A percentile compares a stretch with the other conserved stretches of the same genome.
Evolutionary conservation across 2,329 filamentous ascomycete species (phyloP).

Genomic region (Diplodia mutila): DNA sequence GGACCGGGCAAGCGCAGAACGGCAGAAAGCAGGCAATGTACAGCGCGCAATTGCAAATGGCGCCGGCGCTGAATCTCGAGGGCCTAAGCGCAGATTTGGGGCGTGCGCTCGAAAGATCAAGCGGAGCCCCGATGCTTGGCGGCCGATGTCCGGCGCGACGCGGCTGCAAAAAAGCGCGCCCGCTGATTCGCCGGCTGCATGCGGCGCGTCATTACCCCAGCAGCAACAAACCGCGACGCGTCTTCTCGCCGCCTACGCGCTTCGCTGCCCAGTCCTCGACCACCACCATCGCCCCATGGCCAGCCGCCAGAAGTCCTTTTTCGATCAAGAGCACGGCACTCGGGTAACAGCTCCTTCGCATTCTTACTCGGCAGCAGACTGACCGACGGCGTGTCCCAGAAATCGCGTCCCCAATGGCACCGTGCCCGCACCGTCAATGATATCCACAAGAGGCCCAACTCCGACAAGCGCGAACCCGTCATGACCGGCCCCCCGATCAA

Average conservation of each 20-base stretch:
- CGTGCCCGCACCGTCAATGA: constrained; percentile 37
- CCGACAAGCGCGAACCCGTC: constrained; percentile 28
- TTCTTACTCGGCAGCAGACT: background rate
- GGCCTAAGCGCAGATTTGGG: constrained; percentile 10
- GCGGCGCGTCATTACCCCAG: background rate
- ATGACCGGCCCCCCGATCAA: constrained; percentile 47
- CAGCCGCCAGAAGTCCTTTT: constrained; percentile 56
- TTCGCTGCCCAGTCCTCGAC: background rate
- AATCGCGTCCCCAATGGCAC: constrained; percentile 36
- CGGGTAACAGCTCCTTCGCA: background rate
- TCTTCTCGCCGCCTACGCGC: constrained; percentile 6
- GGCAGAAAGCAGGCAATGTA: background rate
- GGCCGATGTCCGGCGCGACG: constrained; percentile 10
- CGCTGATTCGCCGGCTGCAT: background rate
- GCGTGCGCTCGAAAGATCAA: constrained; percentile 11
- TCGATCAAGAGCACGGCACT: constrained; percentile 49
- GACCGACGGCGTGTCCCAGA: background rate
- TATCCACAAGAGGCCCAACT: constrained; percentile 32
- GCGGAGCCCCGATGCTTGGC: constrained; percentile 12
- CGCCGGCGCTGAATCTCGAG: background rate
- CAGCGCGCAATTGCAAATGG: constrained; percentile 1
- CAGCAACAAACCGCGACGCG: constrained; percentile 25
- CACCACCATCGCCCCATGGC: constrained; percentile 42
- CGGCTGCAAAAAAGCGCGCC: background rate
- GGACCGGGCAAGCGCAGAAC: background rate